A percentile compares a stretch with the other conserved stretches of the same genome.
Conservation (phyloP, 1,139 yeast species). For the Geotrichum macrosporum region DNA sequence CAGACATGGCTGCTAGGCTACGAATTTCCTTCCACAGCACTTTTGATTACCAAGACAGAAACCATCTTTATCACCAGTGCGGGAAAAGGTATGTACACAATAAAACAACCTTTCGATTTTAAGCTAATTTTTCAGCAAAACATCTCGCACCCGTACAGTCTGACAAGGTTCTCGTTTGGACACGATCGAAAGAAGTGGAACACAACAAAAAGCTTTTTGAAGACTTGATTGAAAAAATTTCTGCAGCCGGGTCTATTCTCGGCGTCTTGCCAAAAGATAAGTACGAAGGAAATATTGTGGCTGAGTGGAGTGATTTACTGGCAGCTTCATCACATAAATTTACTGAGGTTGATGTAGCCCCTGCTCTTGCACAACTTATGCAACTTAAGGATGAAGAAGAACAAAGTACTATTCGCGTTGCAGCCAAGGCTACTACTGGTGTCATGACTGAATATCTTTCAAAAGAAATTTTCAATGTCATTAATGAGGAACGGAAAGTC, state of each 20-base stretch:
- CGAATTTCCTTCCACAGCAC: constrained; percentile 87
- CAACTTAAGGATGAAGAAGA: constrained; percentile 82
- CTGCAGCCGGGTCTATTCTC: constrained; percentile 45
- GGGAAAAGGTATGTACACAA: constrained; percentile 48
- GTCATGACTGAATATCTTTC: constrained; percentile 74
- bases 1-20: constrained; percentile 85
- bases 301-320: constrained; percentile 52
- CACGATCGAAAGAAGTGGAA: constrained; percentile 75
- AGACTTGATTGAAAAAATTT: constrained; percentile 52
- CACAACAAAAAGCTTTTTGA: constrained; percentile 65
- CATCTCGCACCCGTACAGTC: constrained; percentile 56
- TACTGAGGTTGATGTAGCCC: constrained; percentile 51
- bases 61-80: constrained; percentile 71
- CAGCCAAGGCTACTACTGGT: constrained; percentile 73
- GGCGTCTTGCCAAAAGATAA: constrained; percentile 71
- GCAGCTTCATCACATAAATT: constrained; percentile 36
- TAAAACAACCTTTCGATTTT: neutral
- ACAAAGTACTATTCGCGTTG: constrained; percentile 57
- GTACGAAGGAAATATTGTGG: constrained; percentile 76
- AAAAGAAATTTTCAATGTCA: constrained; percentile 80
- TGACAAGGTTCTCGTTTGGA: constrained; percentile 59
- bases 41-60: constrained; percentile 60
- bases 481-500: constrained; percentile 79
- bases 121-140: constrained; percentile 46
- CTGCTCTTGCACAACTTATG: constrained; percentile 54